Base-by-base conservation (phyloP, 805 yeast species). In the Pichia paraexigua region DNA sequence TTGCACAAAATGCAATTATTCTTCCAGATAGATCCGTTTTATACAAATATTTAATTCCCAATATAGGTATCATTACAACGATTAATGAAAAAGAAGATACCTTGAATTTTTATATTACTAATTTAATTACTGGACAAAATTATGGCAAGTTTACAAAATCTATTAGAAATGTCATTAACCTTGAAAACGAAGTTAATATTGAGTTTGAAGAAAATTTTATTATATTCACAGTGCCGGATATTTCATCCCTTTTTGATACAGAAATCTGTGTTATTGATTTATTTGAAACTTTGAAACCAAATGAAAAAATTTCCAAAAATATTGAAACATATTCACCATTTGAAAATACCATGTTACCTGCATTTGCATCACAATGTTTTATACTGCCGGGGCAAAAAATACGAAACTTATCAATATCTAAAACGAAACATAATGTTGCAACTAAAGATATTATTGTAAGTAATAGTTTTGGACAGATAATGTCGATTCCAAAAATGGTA, bases 121-220 rank as follows among this genome's bases (percentile, higher is more conserved):
- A 92, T 62, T 72, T 80, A 0, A 70, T 85, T 5, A 78, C 87
- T 1, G 98, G 98, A 5, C 76, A 79, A 43, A 53, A 82, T 0
- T 68, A 71, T 25, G 61, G 73, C 11, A 73, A 70, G 47, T 63
- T 74, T 5, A 72, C 72, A 12, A 65, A 66, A 37, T 3, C 12
- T n/a, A 18, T 50, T 11, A 41, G 13, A 2, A 35, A 41, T 17
- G 45, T 28, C 6, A 20, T 20, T 2, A 15, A 45, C 3, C 11
- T 10, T 9, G 39, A 20, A 28, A 10, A 1, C 1, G 76, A 2
- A 63, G 5, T 88, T 28, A 68, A 75, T 22, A 59, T 88, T 27
- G 72, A 81, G 1, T 77, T 81, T 65, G 94, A 89, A 46, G 98
- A 92, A 63, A 81, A 91, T 67, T 92, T 94, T 87, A 71, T 89